A percentile compares a stretch with the other conserved stretches of the same genome.
Conservation (phyloP, 257 asterid genomes). For the Datura wrightii region DNA sequence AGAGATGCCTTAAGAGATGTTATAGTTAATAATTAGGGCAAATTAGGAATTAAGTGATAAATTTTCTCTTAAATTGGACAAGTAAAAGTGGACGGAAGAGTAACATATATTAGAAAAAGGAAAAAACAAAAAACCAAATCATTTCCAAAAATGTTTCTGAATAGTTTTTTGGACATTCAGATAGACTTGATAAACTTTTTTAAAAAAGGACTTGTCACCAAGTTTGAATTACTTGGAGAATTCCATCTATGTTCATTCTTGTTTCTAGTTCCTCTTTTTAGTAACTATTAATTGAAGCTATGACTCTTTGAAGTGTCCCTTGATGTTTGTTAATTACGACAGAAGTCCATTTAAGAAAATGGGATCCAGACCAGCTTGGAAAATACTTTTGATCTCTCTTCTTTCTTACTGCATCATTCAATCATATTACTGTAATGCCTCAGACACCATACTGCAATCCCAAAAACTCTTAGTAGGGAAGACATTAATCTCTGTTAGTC, state of each 20-base stretch:
- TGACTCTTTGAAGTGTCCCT: constrained; percentile 5
- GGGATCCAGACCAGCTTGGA: background rate
- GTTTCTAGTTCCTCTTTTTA: background rate
- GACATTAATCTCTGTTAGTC: constrained; percentile 51
- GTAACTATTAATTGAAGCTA: background rate
- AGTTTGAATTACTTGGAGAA: constrained; percentile 1
- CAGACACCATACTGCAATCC: constrained; percentile 49
- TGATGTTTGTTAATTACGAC: background rate
- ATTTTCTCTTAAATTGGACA: no score
- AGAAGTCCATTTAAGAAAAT: constrained; percentile 4
- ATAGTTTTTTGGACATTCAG: constrained; percentile 23
- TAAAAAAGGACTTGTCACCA: background rate
- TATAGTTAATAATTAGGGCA: no score
- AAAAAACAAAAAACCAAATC: background rate
- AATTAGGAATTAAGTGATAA: no score
- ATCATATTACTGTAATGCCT: constrained; percentile 27
- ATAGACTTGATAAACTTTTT: background rate
- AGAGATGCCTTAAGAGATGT: no score
- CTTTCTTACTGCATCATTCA: background rate
- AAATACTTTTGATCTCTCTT: background rate
- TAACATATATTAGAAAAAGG: background rate
- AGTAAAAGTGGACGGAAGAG: no score
- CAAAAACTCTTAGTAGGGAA: constrained; percentile 44
- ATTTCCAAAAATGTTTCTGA: background rate
- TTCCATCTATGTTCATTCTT: background rate